A percentile compares a stretch with the other conserved stretches of the same genome.
Evolutionary conservation across 805 yeast species (phyloP).

Genomic region (Brettanomyces sp.): DNA sequence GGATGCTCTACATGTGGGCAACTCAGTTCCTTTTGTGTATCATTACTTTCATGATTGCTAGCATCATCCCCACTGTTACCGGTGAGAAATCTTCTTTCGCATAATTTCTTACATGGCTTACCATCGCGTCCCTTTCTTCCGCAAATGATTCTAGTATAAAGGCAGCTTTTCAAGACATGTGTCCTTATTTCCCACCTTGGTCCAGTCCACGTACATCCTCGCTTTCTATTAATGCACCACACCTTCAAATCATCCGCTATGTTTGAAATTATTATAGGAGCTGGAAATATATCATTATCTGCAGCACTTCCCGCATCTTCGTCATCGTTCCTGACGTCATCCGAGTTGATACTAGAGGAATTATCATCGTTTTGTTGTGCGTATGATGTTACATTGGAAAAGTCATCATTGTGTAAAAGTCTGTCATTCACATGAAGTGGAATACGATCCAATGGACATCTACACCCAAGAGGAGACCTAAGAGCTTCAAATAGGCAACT

Average conservation of each 20-base stretch:
- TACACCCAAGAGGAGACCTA: conserved; percentile 25
- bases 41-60: conserved; percentile 1
- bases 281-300: conserved; percentile 29
- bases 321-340: conserved; percentile 7
- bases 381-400: background rate
- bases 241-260: conserved; percentile 54
- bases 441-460: conserved; percentile 57
- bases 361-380: background rate
- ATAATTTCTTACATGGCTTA: conserved; percentile 10
- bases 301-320: conserved; percentile 1
- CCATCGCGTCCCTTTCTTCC: conserved; percentile 9
- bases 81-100: conserved; percentile 12
- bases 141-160: conserved; percentile 30
- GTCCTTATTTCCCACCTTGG: conserved; percentile 48
- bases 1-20: conserved; percentile 32
- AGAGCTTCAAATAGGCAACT: conserved; percentile 42
- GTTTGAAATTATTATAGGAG: conserved; percentile 51
- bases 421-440: conserved; percentile 19
- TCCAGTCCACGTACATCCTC: conserved; percentile 53
- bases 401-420: background rate
- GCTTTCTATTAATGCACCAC: conserved; percentile 36
- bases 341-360: background rate
- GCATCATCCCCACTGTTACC: conserved; percentile 2
- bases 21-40: background rate
- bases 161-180: conserved; percentile 37